Conservation (phyloP, 75 land plant genomes). For the Selaginella tamariscina region DNA sequence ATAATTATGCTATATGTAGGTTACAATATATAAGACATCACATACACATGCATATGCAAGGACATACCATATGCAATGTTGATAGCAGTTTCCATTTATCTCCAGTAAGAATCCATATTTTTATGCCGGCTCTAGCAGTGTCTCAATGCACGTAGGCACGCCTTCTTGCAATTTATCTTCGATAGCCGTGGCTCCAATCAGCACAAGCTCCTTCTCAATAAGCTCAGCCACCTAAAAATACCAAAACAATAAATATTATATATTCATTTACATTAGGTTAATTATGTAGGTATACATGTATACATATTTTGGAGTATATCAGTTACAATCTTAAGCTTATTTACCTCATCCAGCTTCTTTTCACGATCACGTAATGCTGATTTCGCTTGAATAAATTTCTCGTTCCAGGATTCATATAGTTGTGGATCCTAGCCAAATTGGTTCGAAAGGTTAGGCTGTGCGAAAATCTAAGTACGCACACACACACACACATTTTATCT, state of each 20-base stretch:
- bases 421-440: too few species aligned
- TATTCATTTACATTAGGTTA: background rate
- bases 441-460: too few species aligned
- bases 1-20: background rate
- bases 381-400: slow-evolving; percentile 94
- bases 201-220: slow-evolving; percentile 80
- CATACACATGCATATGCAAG: background rate
- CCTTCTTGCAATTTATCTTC: slow-evolving; percentile 99
- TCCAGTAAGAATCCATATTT: slow-evolving; percentile 97
- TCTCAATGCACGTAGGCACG: slow-evolving; percentile 90
- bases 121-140: slow-evolving; percentile 87
- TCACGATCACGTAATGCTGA: slow-evolving; percentile 88
- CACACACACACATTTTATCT: too few species aligned
- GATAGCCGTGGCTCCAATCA: slow-evolving; percentile 93
- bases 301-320: too few species aligned
- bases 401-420: slow-evolving; percentile 91
- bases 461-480: too few species aligned
- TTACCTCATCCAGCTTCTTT: slow-evolving; percentile 94
- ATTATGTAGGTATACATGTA: too few species aligned
- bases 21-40: too few species aligned
- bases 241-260: background rate
- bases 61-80: slow-evolving; percentile 90
- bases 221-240: slow-evolving; percentile 75
- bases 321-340: background rate
- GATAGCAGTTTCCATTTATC: slow-evolving; percentile 98